Base-by-base conservation (phyloP, 495 filamentous ascomycete species). In the Pyronema omphalodes region DNA sequence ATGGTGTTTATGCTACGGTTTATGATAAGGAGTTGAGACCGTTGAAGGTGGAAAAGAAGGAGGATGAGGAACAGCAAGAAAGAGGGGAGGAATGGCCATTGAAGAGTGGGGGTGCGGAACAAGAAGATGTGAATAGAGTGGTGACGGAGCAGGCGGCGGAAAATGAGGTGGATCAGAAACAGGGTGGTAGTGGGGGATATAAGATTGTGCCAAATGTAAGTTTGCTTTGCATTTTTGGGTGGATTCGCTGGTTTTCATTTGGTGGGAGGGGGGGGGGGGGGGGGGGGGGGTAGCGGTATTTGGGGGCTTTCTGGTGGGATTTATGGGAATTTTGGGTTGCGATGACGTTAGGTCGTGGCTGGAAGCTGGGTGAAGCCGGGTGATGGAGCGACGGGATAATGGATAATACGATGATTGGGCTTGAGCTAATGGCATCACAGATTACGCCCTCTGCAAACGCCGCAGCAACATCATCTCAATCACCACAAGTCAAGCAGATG, bases 11-110 rank as follows among this genome's bases (percentile, higher is more conserved):
- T 55, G 85, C 83, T 5, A 83, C 74, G 45, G 75, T 80, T 34
- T 93, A 89, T 66, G 88, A 93, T 66, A 80, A 77, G 57, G 77
- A 91, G 60, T 85, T 93, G 70, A 78, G 79, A 23, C 81, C 86
- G 33, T 71, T 94, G 35, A 84, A 83, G 43, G 63, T 66, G 41
- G 56, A 55, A 41, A 58, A 52, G 8, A 54, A 53, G 19, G 49
- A 57, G 1, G 53, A 58, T 46, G 37, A 53, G 3, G 55, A 61
- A 4, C 44, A 57, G 17, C 41, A 15, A 53, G 55, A 60, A 15
- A 18, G 36, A 7, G 36, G 29, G 14, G 29, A 44, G 14, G 56
- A 58, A 51, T 65, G 62, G 62, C 62, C 62, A 18, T 47, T 65
- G 35, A 64, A 53, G 37, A 60, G 58, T 11, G 36, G 52, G 29